These are phyloP conservation scores for Pseudogymnoascus sp. DNA, from an alignment of 2,329 filamentous ascomycete species.

Conservation along the genomic window DNA sequence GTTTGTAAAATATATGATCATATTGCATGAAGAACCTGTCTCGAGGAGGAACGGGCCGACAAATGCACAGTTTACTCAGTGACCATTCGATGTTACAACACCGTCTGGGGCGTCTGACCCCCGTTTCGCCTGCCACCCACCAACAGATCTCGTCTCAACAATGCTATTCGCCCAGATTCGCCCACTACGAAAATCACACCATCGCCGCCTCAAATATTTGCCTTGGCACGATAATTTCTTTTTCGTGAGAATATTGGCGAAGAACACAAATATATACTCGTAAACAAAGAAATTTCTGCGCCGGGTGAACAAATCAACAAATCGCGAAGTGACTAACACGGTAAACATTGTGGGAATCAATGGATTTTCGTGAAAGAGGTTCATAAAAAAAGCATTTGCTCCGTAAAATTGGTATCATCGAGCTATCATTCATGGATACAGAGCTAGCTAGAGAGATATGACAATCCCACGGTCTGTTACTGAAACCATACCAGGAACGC, in stretches of 20 bases:
- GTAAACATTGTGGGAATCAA: not conserved
- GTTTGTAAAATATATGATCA: not conserved
- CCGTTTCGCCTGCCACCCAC: not conserved
- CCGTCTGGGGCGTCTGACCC: slow-evolving; percentile 2
- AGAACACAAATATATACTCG: not conserved
- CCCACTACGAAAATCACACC: slow-evolving; percentile 4
- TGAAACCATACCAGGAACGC: slow-evolving; percentile 26
- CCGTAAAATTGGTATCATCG: slow-evolving; percentile 26
- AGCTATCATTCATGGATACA: slow-evolving; percentile 27
- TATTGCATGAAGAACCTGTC: not conserved
- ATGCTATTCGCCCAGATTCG: not conserved
- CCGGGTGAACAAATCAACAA: not conserved
- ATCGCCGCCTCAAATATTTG: not conserved
- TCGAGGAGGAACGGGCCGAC: not conserved
- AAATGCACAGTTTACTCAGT: not conserved
- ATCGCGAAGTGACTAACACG: not conserved
- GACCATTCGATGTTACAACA: slow-evolving; percentile 1
- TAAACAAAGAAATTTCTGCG: not conserved
- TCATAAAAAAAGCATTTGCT: slow-evolving; percentile 7
- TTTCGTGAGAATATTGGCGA: slow-evolving; percentile 3
- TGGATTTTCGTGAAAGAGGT: not conserved
- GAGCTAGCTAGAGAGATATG: slow-evolving; percentile 21
- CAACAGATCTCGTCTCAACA: not conserved
- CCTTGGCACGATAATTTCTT: slow-evolving; percentile 7
- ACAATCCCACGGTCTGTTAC: slow-evolving; percentile 6